Evolutionary conservation across 306 rosid species (phyloP).

Genomic region (Trifolium repens): DNA sequence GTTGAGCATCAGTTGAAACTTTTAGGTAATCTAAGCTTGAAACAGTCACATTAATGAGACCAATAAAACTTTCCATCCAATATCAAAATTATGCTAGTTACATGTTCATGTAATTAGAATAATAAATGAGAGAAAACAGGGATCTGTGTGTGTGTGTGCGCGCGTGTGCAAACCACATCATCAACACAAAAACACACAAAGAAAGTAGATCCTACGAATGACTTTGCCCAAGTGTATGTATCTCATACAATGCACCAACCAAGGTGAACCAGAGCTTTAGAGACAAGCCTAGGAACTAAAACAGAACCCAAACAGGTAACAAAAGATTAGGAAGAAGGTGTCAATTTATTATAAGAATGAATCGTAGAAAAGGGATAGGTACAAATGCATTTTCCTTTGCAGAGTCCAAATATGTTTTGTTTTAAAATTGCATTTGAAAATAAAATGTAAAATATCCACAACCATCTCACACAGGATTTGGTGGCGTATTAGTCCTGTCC

Average conservation of each 20-base stretch:
- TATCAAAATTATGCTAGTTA: slow-evolving; percentile 17
- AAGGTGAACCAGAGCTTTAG: no score
- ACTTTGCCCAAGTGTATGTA: slow-evolving; percentile 3
- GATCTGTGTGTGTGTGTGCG: background rate
- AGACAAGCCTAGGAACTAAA: no score
- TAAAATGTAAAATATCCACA: no score
- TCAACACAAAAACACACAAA: background rate
- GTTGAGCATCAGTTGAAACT: slow-evolving; percentile 46
- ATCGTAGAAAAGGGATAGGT: no score
- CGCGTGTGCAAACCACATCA: background rate
- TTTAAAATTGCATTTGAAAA: no score
- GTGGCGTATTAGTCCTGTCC: no score
- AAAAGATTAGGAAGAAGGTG: no score
- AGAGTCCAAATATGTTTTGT: no score
- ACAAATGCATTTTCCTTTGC: no score
- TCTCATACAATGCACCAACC: background rate
- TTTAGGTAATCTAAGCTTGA: slow-evolving; percentile 40
- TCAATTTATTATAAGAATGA: no score
- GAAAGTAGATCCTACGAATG: background rate
- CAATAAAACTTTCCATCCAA: slow-evolving; percentile 21
- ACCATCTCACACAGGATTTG: no score
- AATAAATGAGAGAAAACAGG: background rate
- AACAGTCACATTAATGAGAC: slow-evolving; percentile 30
- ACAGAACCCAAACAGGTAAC: no score
- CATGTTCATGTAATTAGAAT: slow-evolving; percentile 24